Conservation (phyloP, 768 basidiomycete species). For the Suillus occidentalis region DNA sequence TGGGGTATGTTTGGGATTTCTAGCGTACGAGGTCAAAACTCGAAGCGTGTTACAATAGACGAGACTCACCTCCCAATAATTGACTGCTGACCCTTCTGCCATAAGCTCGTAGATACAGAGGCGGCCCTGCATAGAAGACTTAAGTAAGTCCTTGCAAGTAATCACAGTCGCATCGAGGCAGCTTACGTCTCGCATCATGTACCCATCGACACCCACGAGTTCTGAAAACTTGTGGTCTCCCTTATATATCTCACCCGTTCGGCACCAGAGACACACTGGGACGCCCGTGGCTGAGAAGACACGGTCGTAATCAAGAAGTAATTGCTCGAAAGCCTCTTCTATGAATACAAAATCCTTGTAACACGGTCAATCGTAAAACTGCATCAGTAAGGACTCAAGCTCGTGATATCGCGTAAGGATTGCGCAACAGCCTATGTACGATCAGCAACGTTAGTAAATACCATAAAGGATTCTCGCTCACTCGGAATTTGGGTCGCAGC, state of each 20-base stretch:
- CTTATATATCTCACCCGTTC: slow-evolving; percentile 98
- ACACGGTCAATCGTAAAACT: not conserved
- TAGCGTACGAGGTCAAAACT: not conserved
- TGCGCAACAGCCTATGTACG: slow-evolving; percentile 58
- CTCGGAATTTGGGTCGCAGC: slow-evolving; percentile 83
- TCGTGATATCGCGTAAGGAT: slow-evolving; percentile 39
- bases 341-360: slow-evolving; percentile 90
- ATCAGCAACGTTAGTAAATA: slow-evolving; percentile 6
- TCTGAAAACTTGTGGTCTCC: slow-evolving; percentile 95
- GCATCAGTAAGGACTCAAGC: slow-evolving; percentile 18
- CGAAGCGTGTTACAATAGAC: not conserved
- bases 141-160: slow-evolving; percentile 8
- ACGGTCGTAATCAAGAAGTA: slow-evolving; percentile 93
- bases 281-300: slow-evolving; percentile 96
- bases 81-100: slow-evolving; percentile 95
- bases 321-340: slow-evolving; percentile 95
- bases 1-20: too few relatives aligned
- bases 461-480: slow-evolving; percentile 30
- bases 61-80: slow-evolving; percentile 87
- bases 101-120: slow-evolving; percentile 97
- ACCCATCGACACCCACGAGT: slow-evolving; percentile 82
- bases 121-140: slow-evolving; percentile 57
- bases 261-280: slow-evolving; percentile 93
- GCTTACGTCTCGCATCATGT: slow-evolving; percentile 80
- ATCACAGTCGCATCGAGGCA: not conserved